Evolutionary conservation across 1,284 basidiomycete species (phyloP), one percentile per base, ranked within the genome.

Genomic region (Chondrostereum purpureum): DNA sequence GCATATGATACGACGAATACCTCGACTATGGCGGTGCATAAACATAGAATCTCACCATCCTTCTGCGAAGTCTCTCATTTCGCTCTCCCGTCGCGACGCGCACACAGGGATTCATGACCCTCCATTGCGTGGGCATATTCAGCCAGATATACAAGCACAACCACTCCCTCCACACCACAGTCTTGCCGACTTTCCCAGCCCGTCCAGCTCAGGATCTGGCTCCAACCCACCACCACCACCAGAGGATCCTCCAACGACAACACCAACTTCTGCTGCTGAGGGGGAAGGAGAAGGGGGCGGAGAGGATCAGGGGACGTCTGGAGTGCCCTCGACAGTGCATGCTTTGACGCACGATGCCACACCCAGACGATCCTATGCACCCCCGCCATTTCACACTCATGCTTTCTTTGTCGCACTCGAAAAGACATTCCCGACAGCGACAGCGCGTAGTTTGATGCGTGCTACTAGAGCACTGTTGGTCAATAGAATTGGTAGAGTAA

Each of bases 361-460:
- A n/a, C n/a, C n/a, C n/a, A n/a, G n/a, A n/a, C n/a, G n/a, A n/a
- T n/a, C 65, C 3, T 75, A 78, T 52, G 58, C 67, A 3, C 63
- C 62, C 4, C 78, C 78, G 13, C 78, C 78, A 0, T 80, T 80
- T 54, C 70, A 80, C 52, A 80, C 78, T 1, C 75, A 80, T 61
- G 64, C 68, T 2, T 88, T 90, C 65, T 83, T 87, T 52, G 55
- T 56, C 12, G 78, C 70, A 1, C 67, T 90, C 27, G 84, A 88
- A 54, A 74, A 70, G 59, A 79, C 79, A 0, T 90, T 90, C 58
- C 77, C 86, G 0, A 77, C 77, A 0, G 69, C 73, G 1, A 80
- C 81, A 0, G 83, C 90, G 12, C 73, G 77, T 18, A 81, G 78
- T 50, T 69, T 98, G 49, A 97, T 97, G 93, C 78, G 87, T 17